Base-by-base conservation (phyloP, 768 basidiomycete species). In the Rhodotorula taiwanensis region DNA sequence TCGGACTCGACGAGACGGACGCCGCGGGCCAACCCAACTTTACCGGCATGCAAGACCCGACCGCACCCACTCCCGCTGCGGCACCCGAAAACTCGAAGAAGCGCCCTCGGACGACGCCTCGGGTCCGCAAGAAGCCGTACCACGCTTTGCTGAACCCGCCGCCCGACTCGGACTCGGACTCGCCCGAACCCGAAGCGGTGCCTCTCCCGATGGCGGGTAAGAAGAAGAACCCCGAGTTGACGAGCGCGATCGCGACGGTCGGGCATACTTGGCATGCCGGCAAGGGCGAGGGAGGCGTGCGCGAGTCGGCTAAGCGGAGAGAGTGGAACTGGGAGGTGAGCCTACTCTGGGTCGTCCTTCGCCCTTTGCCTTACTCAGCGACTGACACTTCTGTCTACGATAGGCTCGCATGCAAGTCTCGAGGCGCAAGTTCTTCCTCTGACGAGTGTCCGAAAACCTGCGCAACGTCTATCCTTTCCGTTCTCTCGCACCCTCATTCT, bases 381-480 rank as follows among this genome's bases (percentile, higher is more conserved):
- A n/a, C 49, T 61, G 55, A 52, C 43, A 30, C 10, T 41, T 27
- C 36, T 23, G 27, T 63, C 36, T 52, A 27, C 36, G 34, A 18
- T 73, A 95, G 93, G 86, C 94, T n/a, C 87, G 92, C 78, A 79
- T 97, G 74, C 91, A 98, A 77, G 87, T 88, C 6, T 86, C 86
- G 16, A 83, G 91, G 75, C 81, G 84, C 72, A 94, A 89, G 21
- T 95, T 95, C 59, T 69, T 64, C 67, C 59, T 69, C 10, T 68
- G 39, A 33, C n/a, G n/a, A n/a, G n/a, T n/a, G n/a, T n/a, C n/a
- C n/a, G n/a, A n/a, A n/a, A n/a, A n/a, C n/a, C n/a, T n/a, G n/a
- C 49, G 9, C 3, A 14, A 20, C 30, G 21, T 14, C 31, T 16
- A 4, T 11, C 42, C 4, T 50, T 5, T n/a, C 30, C 11, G 5